A percentile compares a stretch with the other conserved stretches of the same genome.
These are phyloP conservation scores for Yamadazyma spencermartinsiae DNA, from an alignment of 1,139 yeast genomes.

Conservation along the genomic window DNA sequence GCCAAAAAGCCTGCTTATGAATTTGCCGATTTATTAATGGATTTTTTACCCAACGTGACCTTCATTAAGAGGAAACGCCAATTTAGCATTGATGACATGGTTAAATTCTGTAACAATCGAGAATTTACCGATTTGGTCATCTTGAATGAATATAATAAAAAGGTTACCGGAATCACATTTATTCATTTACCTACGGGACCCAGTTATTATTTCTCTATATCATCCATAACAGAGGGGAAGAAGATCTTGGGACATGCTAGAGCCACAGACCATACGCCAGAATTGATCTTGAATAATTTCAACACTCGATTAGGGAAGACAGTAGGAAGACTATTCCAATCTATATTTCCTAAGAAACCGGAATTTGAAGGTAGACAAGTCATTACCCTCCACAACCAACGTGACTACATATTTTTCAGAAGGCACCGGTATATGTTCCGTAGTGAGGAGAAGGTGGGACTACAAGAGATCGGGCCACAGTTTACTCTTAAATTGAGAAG, in stretches of 20 bases:
- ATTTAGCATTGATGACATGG: slow-evolving; percentile 82
- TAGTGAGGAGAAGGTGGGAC: slow-evolving; percentile 88
- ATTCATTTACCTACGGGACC: slow-evolving; percentile 95
- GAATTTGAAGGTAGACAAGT: slow-evolving; percentile 95
- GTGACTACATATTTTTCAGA: slow-evolving; percentile 93
- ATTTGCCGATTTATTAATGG: slow-evolving; percentile 84
- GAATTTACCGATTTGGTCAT: slow-evolving; percentile 86
- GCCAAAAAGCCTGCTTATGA: slow-evolving; percentile 88
- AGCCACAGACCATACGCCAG: slow-evolving; percentile 89
- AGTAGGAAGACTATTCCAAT: slow-evolving; percentile 87
- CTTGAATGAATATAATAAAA: slow-evolving; percentile 90
- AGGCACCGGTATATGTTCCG: slow-evolving; percentile 89
- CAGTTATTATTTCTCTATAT: slow-evolving; percentile 82
- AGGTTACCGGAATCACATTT: slow-evolving; percentile 87
- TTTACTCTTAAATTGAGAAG: slow-evolving; percentile 87
- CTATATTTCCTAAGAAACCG: slow-evolving; percentile 88
- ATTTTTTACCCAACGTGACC: slow-evolving; percentile 79
- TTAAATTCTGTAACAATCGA: slow-evolving; percentile 74
- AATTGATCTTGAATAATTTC: slow-evolving; percentile 86
- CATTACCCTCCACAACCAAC: slow-evolving; percentile 90
- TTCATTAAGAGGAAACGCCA: slow-evolving; percentile 86
- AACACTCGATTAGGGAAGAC: slow-evolving; percentile 90
- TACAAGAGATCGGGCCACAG: slow-evolving; percentile 96
- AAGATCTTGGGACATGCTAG: slow-evolving; percentile 84
- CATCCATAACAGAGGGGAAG: slow-evolving; percentile 77